Percentiles rank a stretch among this genome's conserved stretches.
phyloP scores from a whole-genome alignment of 305 asterid species.

The Plantago coronopus region DNA sequence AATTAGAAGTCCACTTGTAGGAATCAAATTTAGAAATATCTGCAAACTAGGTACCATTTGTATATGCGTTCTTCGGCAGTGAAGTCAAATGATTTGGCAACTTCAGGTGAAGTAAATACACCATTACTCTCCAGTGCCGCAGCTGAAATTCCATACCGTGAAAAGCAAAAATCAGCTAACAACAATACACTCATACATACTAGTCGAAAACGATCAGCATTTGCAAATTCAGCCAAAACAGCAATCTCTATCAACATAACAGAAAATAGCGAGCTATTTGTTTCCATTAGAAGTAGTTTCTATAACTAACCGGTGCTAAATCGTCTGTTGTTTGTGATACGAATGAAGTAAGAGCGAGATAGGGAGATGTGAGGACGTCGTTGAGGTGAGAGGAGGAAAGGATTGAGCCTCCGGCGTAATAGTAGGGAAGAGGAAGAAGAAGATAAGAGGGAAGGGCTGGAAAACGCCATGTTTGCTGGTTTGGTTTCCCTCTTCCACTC shows the following conservation, averaged over 20 bases:
- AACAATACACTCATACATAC: not conserved
- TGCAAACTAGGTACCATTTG: conserved; percentile 54
- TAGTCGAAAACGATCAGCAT: not conserved
- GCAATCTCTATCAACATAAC: not conserved
- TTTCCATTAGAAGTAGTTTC: not conserved
- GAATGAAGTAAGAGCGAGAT: conserved; percentile 35
- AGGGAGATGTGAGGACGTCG: conserved; percentile 44
- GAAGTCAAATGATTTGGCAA: conserved; percentile 80
- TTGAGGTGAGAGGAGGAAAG: conserved; percentile 37
- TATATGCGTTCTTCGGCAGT: conserved; percentile 83
- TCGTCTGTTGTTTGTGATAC: conserved; percentile 29
- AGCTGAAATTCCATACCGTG: conserved; percentile 37
- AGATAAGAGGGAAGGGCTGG: conserved; percentile 38
- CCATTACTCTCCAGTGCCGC: conserved; percentile 43
- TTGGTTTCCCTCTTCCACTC: conserved; percentile 3
- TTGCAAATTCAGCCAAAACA: not conserved
- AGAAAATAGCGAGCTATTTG: not conserved
- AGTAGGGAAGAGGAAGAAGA: conserved; percentile 51
- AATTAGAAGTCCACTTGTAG: not conserved
- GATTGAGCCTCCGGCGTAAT: conserved; percentile 43
- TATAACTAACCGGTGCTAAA: conserved; percentile 37
- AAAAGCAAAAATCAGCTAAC: conserved; percentile 8
- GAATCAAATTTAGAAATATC: conserved; percentile 2
- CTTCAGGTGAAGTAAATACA: conserved; percentile 74
- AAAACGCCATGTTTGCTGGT: conserved; percentile 37